Percentiles rank a stretch among this genome's conserved stretches.
Conservation (phyloP, 768 basidiomycete genomes). For the Trametes villosa region DNA sequence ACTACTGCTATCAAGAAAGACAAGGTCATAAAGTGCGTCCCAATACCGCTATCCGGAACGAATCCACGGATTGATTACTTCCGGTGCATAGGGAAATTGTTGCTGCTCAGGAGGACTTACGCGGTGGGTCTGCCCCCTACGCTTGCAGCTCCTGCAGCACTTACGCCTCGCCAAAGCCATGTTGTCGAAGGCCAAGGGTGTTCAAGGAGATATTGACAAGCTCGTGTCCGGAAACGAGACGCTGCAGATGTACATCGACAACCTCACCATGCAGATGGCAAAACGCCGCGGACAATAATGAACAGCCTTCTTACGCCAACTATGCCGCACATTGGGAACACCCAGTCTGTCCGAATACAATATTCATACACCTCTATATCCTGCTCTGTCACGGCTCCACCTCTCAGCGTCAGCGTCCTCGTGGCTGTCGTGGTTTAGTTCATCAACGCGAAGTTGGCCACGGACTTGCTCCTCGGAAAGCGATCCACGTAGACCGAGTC, state of each 20-base stretch:
- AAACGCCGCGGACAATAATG: slow-evolving; percentile 58
- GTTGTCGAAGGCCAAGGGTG: slow-evolving; percentile 63
- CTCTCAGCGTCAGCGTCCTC: neutral
- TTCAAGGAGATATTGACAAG: slow-evolving; percentile 83
- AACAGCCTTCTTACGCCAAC: neutral
- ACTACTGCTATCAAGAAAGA: slow-evolving; percentile 81
- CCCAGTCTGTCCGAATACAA: neutral
- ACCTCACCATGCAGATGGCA: slow-evolving; percentile 86
- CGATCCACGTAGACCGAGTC: slow-evolving; percentile 39
- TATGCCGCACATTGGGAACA: neutral
- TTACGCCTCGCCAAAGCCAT: slow-evolving; percentile 51
- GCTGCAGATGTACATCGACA: slow-evolving; percentile 89
- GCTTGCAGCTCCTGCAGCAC: neutral
- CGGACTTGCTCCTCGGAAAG: slow-evolving; percentile 43
- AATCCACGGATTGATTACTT: neutral
- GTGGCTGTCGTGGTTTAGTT: slow-evolving; percentile 7
- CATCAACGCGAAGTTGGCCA: slow-evolving; percentile 44
- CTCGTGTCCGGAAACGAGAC: slow-evolving; percentile 79
- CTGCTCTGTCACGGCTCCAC: too few species aligned
- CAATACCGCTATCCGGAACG: neutral
- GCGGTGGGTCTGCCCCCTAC: slow-evolving; percentile 49
- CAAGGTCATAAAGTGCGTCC: slow-evolving; percentile 71
- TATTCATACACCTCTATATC: neutral
- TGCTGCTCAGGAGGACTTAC: slow-evolving; percentile 77
- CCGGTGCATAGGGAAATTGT: slow-evolving; percentile 63